phyloP scores from a whole-genome alignment of 2,329 filamentous ascomycete species.

The Colletotrichum godetiae region DNA sequence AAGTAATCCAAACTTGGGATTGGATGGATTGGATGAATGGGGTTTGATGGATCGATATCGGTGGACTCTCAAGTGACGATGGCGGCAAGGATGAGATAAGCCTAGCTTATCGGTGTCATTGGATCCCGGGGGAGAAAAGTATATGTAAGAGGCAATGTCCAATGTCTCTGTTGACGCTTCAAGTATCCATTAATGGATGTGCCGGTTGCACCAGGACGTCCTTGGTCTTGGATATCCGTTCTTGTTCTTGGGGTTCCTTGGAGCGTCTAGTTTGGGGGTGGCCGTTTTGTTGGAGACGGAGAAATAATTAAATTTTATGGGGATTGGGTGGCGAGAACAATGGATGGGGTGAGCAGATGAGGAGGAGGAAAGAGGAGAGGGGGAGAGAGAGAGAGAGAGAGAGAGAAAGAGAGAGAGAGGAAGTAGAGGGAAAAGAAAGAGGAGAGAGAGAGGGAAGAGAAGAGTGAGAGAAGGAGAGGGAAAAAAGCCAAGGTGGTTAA shows the following conservation, averaged over 20 bases:
- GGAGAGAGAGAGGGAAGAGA: no score
- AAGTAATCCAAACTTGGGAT: slow-evolving; percentile 33
- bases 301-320: slow-evolving; percentile 1
- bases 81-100: slow-evolving; percentile 67
- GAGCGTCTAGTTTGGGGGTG: not conserved
- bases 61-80: slow-evolving; percentile 61
- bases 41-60: slow-evolving; percentile 33
- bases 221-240: not conserved
- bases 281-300: slow-evolving; percentile 11
- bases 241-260: not conserved
- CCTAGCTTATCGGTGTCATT: slow-evolving; percentile 69
- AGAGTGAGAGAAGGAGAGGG: no score
- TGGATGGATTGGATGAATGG: slow-evolving; percentile 21
- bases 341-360: slow-evolving; percentile 13
- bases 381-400: no score
- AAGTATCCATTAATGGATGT: slow-evolving; percentile 21
- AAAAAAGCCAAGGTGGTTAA: slow-evolving; percentile 19
- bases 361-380: no score
- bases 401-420: no score
- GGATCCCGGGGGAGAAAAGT: slow-evolving; percentile 40
- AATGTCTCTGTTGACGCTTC: slow-evolving; percentile 19
- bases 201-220: slow-evolving; percentile 3
- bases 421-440: no score
- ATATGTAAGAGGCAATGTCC: slow-evolving; percentile 33
- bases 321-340: slow-evolving; percentile 26